Percentiles rank a stretch among this genome's conserved stretches.
Evolutionary conservation across 352 stramenopile species (phyloP).

Genomic region (Albugo candida): DNA sequence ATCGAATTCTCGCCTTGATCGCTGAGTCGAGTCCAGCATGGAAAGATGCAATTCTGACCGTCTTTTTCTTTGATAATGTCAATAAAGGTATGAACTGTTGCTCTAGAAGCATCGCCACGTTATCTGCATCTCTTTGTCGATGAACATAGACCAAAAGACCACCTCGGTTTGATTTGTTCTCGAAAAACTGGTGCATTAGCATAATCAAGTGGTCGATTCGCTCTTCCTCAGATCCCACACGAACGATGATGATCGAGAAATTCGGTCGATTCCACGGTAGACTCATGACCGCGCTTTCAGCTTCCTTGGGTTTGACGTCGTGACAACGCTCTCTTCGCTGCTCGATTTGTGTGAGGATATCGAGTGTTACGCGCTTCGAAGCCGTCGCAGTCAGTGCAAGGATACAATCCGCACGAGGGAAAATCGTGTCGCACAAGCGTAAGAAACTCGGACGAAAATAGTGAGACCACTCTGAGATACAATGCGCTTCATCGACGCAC

Average conservation of each 20-base stretch:
- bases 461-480: slow-evolving; percentile 88
- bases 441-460: slow-evolving; percentile 85
- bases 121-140: slow-evolving; percentile 53
- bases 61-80: slow-evolving; percentile 12
- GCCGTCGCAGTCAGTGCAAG: slow-evolving; percentile 88
- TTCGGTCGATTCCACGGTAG: slow-evolving; percentile 63
- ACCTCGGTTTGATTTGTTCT: slow-evolving; percentile 11
- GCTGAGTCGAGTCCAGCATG: slow-evolving; percentile 83
- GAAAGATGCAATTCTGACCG: slow-evolving; percentile 60
- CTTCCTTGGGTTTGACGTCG: background rate
- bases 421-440: slow-evolving; percentile 24
- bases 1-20: slow-evolving; percentile 57
- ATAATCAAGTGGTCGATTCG: slow-evolving; percentile 15
- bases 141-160: slow-evolving; percentile 72
- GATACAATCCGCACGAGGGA: slow-evolving; percentile 44
- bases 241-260: slow-evolving; percentile 29
- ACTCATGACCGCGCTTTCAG: slow-evolving; percentile 20
- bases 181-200: slow-evolving; percentile 12
- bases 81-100: slow-evolving; percentile 18
- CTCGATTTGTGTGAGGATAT: slow-evolving; percentile 32
- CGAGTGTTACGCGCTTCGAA: slow-evolving; percentile 43
- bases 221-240: slow-evolving; percentile 35
- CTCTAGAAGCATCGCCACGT: slow-evolving; percentile 37
- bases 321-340: background rate
- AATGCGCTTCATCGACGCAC: slow-evolving; percentile 90